Conservation (phyloP, 2,329 filamentous ascomycete species). For the Arthroderma sp. region DNA sequence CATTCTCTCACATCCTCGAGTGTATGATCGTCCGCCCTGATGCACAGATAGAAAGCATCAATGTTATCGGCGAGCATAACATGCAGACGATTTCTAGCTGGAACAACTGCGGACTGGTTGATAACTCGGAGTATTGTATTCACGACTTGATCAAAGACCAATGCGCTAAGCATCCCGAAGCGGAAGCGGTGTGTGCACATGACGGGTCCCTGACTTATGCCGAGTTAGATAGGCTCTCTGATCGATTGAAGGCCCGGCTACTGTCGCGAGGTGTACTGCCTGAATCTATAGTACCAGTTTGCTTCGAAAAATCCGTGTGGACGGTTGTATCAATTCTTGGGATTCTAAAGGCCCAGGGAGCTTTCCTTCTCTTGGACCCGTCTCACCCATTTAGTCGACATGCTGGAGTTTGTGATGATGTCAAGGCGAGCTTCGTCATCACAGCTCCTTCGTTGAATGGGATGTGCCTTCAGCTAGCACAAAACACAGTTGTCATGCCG, state of each 20-base stretch:
- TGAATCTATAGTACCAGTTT: slow-evolving; percentile 7
- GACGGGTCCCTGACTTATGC: slow-evolving; percentile 12
- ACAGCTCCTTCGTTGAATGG: slow-evolving; percentile 1
- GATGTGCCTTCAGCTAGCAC: background rate
- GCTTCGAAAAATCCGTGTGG: slow-evolving; percentile 12
- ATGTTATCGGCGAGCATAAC: no score
- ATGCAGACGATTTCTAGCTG: no score
- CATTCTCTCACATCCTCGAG: no score
- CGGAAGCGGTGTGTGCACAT: slow-evolving; percentile 12
- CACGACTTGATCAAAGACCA: slow-evolving; percentile 11
- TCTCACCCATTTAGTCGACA: slow-evolving; percentile 7
- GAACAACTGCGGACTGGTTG: slow-evolving; percentile 1
- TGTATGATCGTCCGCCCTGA: no score
- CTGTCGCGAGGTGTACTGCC: slow-evolving; percentile 3
- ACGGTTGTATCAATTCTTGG: slow-evolving; percentile 8
- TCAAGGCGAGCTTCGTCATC: slow-evolving; percentile 4
- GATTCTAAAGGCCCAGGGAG: slow-evolving; percentile 10
- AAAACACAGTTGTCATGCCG: background rate
- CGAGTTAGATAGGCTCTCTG: slow-evolving; percentile 12
- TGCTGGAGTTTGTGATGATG: slow-evolving; percentile 5
- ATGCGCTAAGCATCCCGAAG: slow-evolving; percentile 6
- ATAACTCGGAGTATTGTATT: background rate
- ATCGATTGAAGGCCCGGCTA: slow-evolving; percentile 4
- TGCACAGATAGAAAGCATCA: no score
- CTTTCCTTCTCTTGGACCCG: slow-evolving; percentile 9